Evolutionary conservation across 2,329 filamentous ascomycete species (phyloP), one percentile per base, ranked within the genome.

Genomic region (Pseudogymnoascus sp.): DNA sequence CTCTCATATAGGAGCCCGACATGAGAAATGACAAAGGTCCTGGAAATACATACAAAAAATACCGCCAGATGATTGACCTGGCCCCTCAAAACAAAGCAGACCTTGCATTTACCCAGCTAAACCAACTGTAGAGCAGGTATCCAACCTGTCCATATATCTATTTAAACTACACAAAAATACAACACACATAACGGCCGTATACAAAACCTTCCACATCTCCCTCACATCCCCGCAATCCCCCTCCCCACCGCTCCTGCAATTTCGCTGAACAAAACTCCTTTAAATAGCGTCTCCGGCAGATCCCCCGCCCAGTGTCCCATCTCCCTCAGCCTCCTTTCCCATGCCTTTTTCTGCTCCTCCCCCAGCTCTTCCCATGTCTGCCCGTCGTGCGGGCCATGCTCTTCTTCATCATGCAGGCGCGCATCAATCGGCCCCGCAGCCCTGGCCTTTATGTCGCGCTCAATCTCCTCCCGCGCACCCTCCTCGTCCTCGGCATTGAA

Each of bases 221-320:
- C 47, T 54, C 24, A 60, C 36, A 50, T 50, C 5, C 59, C 59
- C 11, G 59, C 59, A 15, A 60, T 41, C 13, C 36, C 39, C 17
- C 59, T 50, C 7, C 68, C 70, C 2, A 73, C 67, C 8, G 65
- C 64, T 2, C 66, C 71, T 7, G 64, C 69, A 41, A 73, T 54
- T 61, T 71, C 70, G 17, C 69, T 67, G 69, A 73, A 73, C 6
- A 73, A 35, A 1, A 73, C 66, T 0, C 71, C 71, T 61, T 71
- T 71, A 8, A 73, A 65, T 15, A 73, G 62, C 11, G 67, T 64
- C 59, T 69, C 69, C 5, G 67, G 67, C 60, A 69, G 63, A 17
- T 65, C 71, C 60, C 71, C 71, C 4, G 65, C 68, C 71, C 71
- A 71, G 21, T 72, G 66, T 0, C 70, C 71, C n/a, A 68, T 69